Conservation (phyloP, 2,329 filamentous ascomycete genomes). For the Alternaria metachromatica region DNA sequence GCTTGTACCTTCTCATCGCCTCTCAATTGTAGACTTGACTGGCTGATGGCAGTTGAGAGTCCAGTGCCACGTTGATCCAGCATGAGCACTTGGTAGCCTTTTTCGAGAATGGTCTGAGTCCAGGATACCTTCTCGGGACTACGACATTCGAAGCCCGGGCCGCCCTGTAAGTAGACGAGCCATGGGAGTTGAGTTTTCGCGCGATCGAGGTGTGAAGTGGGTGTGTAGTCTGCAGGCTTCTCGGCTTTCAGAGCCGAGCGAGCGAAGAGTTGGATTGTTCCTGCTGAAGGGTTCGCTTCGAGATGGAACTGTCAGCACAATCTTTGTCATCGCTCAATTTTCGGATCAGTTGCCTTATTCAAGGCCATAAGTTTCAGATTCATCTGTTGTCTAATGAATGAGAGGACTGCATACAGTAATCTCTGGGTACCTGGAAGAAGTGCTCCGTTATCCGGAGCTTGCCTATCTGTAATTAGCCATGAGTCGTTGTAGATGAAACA, state of each 20-base stretch:
- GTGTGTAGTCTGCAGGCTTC: conserved; percentile 59
- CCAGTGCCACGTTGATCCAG: conserved; percentile 94
- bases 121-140: conserved; percentile 76
- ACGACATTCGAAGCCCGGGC: conserved; percentile 79
- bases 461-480: conserved; percentile 57
- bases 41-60: conserved; percentile 79
- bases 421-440: conserved; percentile 84
- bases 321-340: background rate
- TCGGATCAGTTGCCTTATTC: background rate
- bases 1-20: conserved; percentile 72
- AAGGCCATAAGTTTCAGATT: background rate
- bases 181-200: conserved; percentile 62
- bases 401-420: conserved; percentile 60
- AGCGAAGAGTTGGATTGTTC: conserved; percentile 76
- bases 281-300: conserved; percentile 59
- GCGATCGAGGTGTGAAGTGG: conserved; percentile 59
- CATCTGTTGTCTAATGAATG: background rate
- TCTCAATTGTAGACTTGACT: conserved; percentile 70
- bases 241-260: conserved; percentile 74
- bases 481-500: background rate
- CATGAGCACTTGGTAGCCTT: conserved; percentile 82
- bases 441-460: conserved; percentile 79
- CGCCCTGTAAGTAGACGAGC: conserved; percentile 80
- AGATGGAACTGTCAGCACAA: background rate
- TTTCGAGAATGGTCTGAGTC: conserved; percentile 73